Base-by-base conservation (phyloP, 2,329 filamentous ascomycete species). In the Ophiostoma angusticollis region DNA sequence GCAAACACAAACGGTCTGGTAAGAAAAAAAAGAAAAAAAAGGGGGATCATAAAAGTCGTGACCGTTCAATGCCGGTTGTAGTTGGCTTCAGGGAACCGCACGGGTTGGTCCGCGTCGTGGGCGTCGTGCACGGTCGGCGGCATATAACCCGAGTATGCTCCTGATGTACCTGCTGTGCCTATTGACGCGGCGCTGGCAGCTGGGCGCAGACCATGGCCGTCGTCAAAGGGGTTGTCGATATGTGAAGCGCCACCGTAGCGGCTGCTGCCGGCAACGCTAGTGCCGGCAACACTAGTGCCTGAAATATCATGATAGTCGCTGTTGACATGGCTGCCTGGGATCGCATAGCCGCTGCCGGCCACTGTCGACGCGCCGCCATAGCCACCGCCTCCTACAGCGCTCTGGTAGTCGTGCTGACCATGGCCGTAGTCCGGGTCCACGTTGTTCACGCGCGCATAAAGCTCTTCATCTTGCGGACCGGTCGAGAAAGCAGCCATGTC, bases 401-500 rank as follows among this genome's bases (percentile, higher is more conserved):
- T 44, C 35, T 34, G 39, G 45, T 42, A 44, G 43, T 40, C 30
- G 54, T 37, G 28, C 13, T 58, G 52, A 40, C 64, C 61, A 27
- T 60, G 64, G 25, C 51, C 55, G 40, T 61, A 56, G 45, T 73
- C 64, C 49, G 74, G 68, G 41, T 72, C 63, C 58, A 65, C 62
- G 55, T 75, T 42, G 40, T 50, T 66, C 45, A 79, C 67, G 12
- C 71, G 72, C 36, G 74, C 71, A 50, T 80, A 80, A 31, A 71
- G 68, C 51, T 79, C 75, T 47, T 80, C 75, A 49, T 75, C 74
- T 51, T 76, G 70, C n/a, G 73, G 72, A 12, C 72, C 72, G 57
- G 75, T 77, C 41, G 73, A 78, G 59, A 80, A 80, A 43, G 75
- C 75, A 21, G 75, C 74, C 62, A 79, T 79, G 56, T 80, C 75